Conservation (phyloP, 2,329 filamentous ascomycete genomes). For the Bipolaris oryzae region DNA sequence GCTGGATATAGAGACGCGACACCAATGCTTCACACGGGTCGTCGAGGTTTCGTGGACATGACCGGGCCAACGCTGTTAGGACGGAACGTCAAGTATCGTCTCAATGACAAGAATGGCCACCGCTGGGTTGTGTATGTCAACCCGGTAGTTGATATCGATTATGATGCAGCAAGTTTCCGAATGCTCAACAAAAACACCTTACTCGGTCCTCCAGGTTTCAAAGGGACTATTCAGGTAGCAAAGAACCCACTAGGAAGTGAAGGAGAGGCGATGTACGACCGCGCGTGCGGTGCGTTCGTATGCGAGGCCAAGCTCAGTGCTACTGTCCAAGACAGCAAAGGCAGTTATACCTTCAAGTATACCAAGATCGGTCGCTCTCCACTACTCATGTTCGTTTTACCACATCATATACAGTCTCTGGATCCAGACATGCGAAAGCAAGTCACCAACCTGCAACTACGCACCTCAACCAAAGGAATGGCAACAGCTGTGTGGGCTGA, state of each 20-base stretch:
- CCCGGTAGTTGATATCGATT: conserved; percentile 59
- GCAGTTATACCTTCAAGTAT: conserved; percentile 75
- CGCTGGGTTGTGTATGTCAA: conserved; percentile 79
- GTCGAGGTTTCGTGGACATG: conserved; percentile 74
- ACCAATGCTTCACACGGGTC: conserved; percentile 72
- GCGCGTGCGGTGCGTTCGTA: conserved; percentile 76
- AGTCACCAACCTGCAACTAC: conserved; percentile 64
- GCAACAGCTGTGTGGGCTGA: conserved; percentile 70
- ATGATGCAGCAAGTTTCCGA: conserved; percentile 67
- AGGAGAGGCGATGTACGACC: conserved; percentile 74
- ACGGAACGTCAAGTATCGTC: conserved; percentile 76
- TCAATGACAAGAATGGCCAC: conserved; percentile 69
- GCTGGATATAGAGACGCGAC: conserved; percentile 72
- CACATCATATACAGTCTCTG: conserved; percentile 83
- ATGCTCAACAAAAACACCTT: conserved; percentile 67
- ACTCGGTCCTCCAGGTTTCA: conserved; percentile 70
- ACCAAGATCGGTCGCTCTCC: conserved; percentile 70
- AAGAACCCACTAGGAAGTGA: conserved; percentile 68
- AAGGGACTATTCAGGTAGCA: conserved; percentile 79
- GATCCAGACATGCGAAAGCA: conserved; percentile 60
- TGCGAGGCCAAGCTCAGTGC: conserved; percentile 69
- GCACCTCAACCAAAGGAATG: conserved; percentile 84
- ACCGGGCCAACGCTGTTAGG: conserved; percentile 61
- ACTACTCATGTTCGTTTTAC: conserved; percentile 84
- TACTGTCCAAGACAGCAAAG: conserved; percentile 60